A percentile compares a stretch with the other conserved stretches of the same genome.
Evolutionary conservation across 805 yeast genomes (phyloP).

Genomic region (Starmerella geochares): DNA sequence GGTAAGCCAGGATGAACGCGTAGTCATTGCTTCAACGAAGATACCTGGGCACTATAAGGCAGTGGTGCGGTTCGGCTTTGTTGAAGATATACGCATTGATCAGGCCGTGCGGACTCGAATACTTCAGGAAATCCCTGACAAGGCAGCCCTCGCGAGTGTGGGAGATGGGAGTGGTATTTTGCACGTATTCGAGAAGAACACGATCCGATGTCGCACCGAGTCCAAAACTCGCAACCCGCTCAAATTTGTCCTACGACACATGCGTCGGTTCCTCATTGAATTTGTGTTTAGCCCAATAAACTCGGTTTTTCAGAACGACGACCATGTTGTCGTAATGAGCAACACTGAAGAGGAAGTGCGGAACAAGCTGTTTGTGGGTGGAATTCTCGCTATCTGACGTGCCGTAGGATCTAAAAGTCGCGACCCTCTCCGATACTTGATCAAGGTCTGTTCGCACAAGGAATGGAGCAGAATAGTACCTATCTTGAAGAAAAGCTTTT

Average conservation of each 20-base stretch:
- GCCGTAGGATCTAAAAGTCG: too few species aligned
- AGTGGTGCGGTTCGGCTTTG: constrained; percentile 42
- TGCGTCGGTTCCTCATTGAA: constrained; percentile 11
- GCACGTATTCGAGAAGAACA: constrained; percentile 17
- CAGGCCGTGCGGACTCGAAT: not conserved
- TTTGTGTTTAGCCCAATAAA: constrained; percentile 14
- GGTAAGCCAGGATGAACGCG: constrained; percentile 35
- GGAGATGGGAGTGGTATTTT: not conserved
- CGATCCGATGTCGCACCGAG: not conserved
- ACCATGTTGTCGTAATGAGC: constrained; percentile 4
- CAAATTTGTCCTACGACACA: not conserved
- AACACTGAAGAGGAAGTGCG: not conserved
- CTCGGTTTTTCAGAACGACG: constrained; percentile 15
- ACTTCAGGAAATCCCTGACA: not conserved
- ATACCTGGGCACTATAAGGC: constrained; percentile 42
- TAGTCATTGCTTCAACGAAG: constrained; percentile 34
- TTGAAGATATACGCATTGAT: constrained; percentile 11
- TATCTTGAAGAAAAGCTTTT: too few species aligned
- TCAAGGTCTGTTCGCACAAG: too few species aligned
- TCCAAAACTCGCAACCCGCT: constrained; percentile 6
- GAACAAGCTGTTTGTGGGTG: constrained; percentile 14
- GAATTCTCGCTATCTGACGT: constrained; percentile 5
- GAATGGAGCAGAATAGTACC: too few species aligned
- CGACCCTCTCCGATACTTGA: too few species aligned
- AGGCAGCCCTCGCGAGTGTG: not conserved